A percentile compares a stretch with the other conserved stretches of the same genome.
Conservation (phyloP, 2,329 filamentous ascomycete genomes). For the Aspergillus vadensis region DNA sequence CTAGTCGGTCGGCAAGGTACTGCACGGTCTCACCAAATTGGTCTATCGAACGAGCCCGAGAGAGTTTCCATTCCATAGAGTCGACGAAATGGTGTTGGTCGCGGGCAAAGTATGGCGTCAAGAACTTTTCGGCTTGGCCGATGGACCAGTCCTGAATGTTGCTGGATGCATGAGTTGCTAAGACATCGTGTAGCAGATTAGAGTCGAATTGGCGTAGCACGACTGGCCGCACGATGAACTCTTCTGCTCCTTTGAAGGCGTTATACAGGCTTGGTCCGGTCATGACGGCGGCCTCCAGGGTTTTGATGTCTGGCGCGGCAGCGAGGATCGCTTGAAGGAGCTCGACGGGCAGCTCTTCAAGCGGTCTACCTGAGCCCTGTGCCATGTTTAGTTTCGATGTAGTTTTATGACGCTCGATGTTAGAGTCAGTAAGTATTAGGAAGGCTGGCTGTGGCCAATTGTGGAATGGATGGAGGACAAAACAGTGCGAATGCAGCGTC, state of each 20-base stretch:
- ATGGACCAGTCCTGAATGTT: too few relatives aligned
- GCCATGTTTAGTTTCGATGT: neutral
- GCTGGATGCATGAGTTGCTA: neutral
- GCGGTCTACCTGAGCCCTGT: neutral
- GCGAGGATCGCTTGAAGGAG: slow-evolving; percentile 1
- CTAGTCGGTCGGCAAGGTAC: neutral
- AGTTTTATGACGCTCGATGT: too few relatives aligned
- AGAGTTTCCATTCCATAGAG: neutral
- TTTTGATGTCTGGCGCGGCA: neutral
- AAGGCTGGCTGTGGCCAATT: too few relatives aligned
- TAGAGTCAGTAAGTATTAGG: too few relatives aligned
- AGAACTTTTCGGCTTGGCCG: neutral
- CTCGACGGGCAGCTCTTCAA: neutral
- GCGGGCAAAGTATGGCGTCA: neutral
- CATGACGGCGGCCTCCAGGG: neutral
- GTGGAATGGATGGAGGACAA: too few relatives aligned
- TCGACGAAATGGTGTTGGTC: neutral
- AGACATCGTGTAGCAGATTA: neutral
- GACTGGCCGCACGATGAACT: neutral
- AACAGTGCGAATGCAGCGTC: too few relatives aligned
- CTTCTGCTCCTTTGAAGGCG: neutral
- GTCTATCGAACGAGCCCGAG: neutral
- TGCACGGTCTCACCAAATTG: neutral
- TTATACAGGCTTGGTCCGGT: neutral
- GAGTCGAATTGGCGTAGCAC: neutral